phyloP scores from a whole-genome alignment of 2,329 filamentous ascomycete species.

The Xylaria multiplex region DNA sequence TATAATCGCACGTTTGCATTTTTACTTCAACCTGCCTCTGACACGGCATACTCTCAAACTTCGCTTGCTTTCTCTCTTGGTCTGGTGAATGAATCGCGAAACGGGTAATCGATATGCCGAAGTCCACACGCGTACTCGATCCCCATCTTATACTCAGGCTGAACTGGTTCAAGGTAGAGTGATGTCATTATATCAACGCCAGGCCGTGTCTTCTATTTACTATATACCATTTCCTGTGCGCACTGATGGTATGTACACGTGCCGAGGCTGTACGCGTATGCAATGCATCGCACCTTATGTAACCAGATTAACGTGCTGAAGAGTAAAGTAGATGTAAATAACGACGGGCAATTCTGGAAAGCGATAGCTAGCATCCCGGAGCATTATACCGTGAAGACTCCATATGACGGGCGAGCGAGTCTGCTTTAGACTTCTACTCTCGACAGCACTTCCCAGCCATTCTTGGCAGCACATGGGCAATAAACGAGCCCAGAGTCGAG shows the following conservation, averaged over 20 bases:
- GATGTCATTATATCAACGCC: conserved; percentile 20
- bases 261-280: conserved; percentile 28
- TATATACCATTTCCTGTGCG: not conserved
- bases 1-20: conserved; percentile 35
- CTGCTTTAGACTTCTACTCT: conserved; percentile 1
- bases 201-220: conserved; percentile 26
- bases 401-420: not conserved
- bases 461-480: conserved; percentile 16
- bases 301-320: conserved; percentile 24
- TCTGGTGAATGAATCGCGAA: conserved; percentile 11
- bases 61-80: not conserved
- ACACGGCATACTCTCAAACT: not conserved
- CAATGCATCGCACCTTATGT: conserved; percentile 27
- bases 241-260: conserved; percentile 26
- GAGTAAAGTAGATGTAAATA: conserved; percentile 2
- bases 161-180: conserved; percentile 21
- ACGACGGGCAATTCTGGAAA: not conserved
- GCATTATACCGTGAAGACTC: not conserved
- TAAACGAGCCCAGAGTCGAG: not conserved
- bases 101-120: conserved; percentile 21
- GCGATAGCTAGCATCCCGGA: conserved; percentile 14
- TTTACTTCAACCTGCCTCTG: not conserved
- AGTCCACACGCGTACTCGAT: conserved; percentile 10
- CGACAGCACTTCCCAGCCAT: not conserved
- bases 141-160: conserved; percentile 32